phyloP scores from a whole-genome alignment of 2,329 filamentous ascomycete species.

The Trichophyton simii region DNA sequence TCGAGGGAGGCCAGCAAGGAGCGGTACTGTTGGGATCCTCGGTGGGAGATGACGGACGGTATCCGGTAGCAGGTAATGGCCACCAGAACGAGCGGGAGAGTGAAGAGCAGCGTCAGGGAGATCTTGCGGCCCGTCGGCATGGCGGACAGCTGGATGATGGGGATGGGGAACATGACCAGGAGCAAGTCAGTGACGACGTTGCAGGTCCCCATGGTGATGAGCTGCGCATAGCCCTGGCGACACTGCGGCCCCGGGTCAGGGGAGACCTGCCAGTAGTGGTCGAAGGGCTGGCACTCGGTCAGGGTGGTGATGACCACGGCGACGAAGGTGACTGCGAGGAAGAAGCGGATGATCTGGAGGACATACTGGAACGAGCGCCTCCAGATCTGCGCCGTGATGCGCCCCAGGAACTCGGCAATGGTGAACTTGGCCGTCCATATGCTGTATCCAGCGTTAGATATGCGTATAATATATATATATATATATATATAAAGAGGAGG shows the following conservation, averaged over 20 bases:
- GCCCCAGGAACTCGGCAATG: slow-evolving; percentile 80
- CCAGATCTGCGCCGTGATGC: slow-evolving; percentile 73
- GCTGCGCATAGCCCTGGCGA: slow-evolving; percentile 72
- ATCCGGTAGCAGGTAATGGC: slow-evolving; percentile 69
- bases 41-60: slow-evolving; percentile 57
- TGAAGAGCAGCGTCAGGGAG: slow-evolving; percentile 69
- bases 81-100: slow-evolving; percentile 67
- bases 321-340: slow-evolving; percentile 65
- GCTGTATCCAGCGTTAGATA: slow-evolving; percentile 33
- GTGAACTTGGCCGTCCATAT: slow-evolving; percentile 88
- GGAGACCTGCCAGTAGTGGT: slow-evolving; percentile 65
- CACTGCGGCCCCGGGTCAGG: slow-evolving; percentile 78
- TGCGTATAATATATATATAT: background rate
- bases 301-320: slow-evolving; percentile 71
- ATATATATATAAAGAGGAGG: too few species aligned
- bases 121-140: slow-evolving; percentile 68
- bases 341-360: slow-evolving; percentile 59
- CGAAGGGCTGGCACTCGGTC: slow-evolving; percentile 66
- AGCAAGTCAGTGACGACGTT: slow-evolving; percentile 83
- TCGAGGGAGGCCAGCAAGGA: slow-evolving; percentile 84
- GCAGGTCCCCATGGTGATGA: slow-evolving; percentile 78
- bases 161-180: slow-evolving; percentile 76
- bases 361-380: slow-evolving; percentile 60
- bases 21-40: slow-evolving; percentile 71
- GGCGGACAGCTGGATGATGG: slow-evolving; percentile 67